A percentile compares a stretch with the other conserved stretches of the same genome.
phyloP scores from a whole-genome alignment of 1,284 basidiomycete species.

The Fomitopsis betulina region DNA sequence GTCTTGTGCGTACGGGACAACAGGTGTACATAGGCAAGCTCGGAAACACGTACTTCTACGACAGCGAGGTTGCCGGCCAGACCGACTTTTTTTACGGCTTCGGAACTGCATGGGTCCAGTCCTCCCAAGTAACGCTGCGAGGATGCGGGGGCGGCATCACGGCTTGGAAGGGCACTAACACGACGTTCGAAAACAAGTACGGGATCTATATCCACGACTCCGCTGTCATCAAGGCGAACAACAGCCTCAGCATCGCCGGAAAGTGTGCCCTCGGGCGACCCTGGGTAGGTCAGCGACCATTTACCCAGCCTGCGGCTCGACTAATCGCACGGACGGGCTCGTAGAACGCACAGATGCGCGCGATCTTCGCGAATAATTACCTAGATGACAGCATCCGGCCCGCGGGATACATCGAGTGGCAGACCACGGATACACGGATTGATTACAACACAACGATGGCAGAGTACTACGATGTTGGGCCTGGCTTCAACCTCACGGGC shows the following conservation, averaged over 20 bases:
- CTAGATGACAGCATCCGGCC: slow-evolving; percentile 2
- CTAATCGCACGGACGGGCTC: too few species aligned
- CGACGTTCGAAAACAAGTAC: slow-evolving; percentile 6
- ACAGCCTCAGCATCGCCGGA: not conserved
- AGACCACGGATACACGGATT: not conserved
- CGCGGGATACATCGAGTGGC: slow-evolving; percentile 6
- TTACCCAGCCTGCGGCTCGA: not conserved
- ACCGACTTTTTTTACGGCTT: slow-evolving; percentile 8
- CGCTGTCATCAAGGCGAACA: not conserved
- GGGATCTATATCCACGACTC: slow-evolving; percentile 7
- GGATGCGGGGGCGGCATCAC: slow-evolving; percentile 7
- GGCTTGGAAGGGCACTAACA: slow-evolving; percentile 9
- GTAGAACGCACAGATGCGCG: slow-evolving; percentile 7
- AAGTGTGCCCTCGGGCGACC: slow-evolving; percentile 7
- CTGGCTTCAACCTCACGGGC: slow-evolving; percentile 7
- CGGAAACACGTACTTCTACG: slow-evolving; percentile 5
- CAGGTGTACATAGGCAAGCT: slow-evolving; percentile 8
- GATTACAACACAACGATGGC: slow-evolving; percentile 8
- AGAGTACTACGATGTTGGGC: slow-evolving; percentile 2
- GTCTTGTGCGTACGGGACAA: not conserved
- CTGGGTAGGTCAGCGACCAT: slow-evolving; percentile 1
- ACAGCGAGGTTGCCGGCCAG: slow-evolving; percentile 5
- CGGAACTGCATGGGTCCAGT: slow-evolving; percentile 6
- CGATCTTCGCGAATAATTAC: slow-evolving; percentile 6
- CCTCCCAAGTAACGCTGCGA: slow-evolving; percentile 3